These are phyloP conservation scores for Solanum piurae DNA, from an alignment of 257 asterid genomes.

Conservation along the genomic window DNA sequence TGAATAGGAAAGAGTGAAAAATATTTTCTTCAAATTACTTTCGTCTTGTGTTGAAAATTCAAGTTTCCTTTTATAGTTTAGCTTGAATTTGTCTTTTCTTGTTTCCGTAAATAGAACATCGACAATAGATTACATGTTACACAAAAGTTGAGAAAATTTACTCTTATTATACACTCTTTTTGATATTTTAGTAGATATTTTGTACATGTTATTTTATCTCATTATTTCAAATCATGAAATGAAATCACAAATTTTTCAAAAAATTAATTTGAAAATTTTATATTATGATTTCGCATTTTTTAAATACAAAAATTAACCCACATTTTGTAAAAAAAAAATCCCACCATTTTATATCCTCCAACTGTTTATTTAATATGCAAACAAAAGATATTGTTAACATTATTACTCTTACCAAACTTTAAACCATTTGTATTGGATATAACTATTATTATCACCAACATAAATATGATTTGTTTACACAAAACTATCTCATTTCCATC, in stretches of 20 bases:
- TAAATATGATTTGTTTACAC: background rate
- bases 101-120: background rate
- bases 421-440: background rate
- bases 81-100: background rate
- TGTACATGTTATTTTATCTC: background rate
- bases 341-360: background rate
- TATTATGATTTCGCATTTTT: background rate
- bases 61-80: too few relatives aligned
- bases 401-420: background rate
- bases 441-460: background rate
- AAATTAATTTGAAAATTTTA: too few relatives aligned
- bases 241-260: too few relatives aligned
- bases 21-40: too few relatives aligned
- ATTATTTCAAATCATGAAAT: too few relatives aligned
- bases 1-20: background rate
- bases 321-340: background rate
- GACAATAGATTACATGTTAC: background rate
- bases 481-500: background rate
- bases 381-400: background rate
- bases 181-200: too few relatives aligned
- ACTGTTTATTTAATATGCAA: background rate
- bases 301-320: background rate
- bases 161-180: background rate
- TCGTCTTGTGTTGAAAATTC: background rate
- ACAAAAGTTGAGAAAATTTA: background rate